Base-by-base conservation (phyloP, 345 rosid genomes). In the Ceriops zippeliana region DNA sequence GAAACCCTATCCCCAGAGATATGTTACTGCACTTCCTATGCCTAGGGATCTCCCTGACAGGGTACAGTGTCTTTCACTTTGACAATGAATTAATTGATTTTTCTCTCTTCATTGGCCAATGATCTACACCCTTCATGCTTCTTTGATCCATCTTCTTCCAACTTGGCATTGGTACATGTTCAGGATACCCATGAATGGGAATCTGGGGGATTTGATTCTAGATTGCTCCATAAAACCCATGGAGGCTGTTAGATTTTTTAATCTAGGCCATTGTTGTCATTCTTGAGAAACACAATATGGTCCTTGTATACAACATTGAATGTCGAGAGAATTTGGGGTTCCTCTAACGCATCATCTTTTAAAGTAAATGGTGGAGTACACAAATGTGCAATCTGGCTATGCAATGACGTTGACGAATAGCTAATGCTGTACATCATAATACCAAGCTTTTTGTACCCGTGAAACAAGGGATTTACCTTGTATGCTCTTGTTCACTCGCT, bases 61-160 rank as follows among this genome's bases (percentile, higher is more conserved):
- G 83, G 86, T 88, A 85, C 98, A 85, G 65, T 90, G 99, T 83
- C 90, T 91, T 56, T 82, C 99, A 63, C 92, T 95, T 71, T 91
- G 85, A 88, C 83, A 58, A 82, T 73, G 79, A 70, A 82, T 81
- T 81, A 72, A 76, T 81, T 79, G 74, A 71, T 79, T 74, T 77
- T 66, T 62, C 59, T 49, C 65, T 67, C 64, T 67, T 61, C 69
- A 62, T 80, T 62, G 65, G 69, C 64, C 80, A 66, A 30, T 53
- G 69, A 70, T 76, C 76, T 73, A 76, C 68, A 56, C 38, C 62
- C 62, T 73, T 71, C 53, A 7, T 61, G 34, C 67, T 38, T 72
- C 66, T 66, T 30, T 65, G 60, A 58, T 69, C 68, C 51, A 63
- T 34, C 62, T 63, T 68, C 66, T 52, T 69, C 67, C 73, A 64